Percentiles rank a stretch among this genome's conserved stretches.
Conservation (phyloP, 148 eudicot species). For the Mesembryanthemum crystallinum region DNA sequence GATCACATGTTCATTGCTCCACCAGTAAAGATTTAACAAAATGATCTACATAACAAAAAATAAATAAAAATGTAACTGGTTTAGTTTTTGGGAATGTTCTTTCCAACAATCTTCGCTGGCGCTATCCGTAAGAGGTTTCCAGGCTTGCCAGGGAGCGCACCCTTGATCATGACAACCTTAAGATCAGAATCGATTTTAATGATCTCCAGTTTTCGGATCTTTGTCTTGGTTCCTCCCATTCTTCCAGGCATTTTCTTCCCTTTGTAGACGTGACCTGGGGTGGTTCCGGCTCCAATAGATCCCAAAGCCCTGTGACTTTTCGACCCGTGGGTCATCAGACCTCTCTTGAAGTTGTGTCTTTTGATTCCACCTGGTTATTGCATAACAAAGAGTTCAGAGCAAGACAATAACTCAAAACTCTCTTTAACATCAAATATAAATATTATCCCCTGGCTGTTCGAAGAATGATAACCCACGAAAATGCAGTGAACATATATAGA, state of each 20-base stretch:
- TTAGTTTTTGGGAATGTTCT: conserved; percentile 83
- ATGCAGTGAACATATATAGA: too few species aligned
- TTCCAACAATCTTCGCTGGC: conserved; percentile 95
- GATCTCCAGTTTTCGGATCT: conserved; percentile 79
- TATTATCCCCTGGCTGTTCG: too few species aligned
- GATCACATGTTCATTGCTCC: conserved; percentile 22
- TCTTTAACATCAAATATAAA: too few species aligned
- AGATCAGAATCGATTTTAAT: conserved; percentile 85
- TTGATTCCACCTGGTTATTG: conserved; percentile 77
- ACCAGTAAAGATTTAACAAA: conserved; percentile 9
- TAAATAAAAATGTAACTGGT: not conserved
- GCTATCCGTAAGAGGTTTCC: conserved; percentile 87
- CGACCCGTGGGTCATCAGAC: conserved; percentile 93
- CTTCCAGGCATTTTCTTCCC: conserved; percentile 99
- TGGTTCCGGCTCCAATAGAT: conserved; percentile 97
- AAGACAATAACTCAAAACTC: not conserved
- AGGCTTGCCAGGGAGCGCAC: conserved; percentile 96
- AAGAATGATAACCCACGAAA: not conserved
- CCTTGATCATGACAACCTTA: conserved; percentile 79
- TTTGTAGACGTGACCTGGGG: conserved; percentile 85
- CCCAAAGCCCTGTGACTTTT: conserved; percentile 91
- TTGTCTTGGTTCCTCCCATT: conserved; percentile 90
- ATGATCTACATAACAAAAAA: conserved; percentile 14
- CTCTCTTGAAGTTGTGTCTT: conserved; percentile 93
- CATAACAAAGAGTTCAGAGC: not conserved